Base-by-base conservation (phyloP, 805 yeast species). In the Ogataea haglerorum region DNA sequence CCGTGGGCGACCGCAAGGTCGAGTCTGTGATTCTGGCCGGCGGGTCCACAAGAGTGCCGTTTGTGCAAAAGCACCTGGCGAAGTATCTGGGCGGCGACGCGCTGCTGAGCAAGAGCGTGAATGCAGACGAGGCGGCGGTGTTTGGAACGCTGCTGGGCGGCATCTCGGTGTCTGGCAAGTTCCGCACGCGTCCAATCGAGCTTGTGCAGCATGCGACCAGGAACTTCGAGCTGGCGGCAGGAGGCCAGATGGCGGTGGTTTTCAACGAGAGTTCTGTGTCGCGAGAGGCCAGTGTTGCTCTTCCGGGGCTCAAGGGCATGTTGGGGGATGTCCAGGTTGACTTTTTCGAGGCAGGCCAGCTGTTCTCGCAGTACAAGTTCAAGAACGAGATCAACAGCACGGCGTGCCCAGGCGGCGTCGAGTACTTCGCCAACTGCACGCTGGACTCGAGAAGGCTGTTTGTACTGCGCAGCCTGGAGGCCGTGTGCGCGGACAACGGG, bases 111-210 rank as follows among this genome's bases (percentile, higher is more conserved):
- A 88, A 82, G 61, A 86, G 82, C 37, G 95, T 93, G 32, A 93
- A 93, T 62, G 93, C 99, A 0, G 99, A 93, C 63, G 99, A 93
- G 67, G 81, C 97, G 32, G 87, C 87, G 38, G 96, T 87, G 10
- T 72, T 86, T 53, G 99, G 99, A 36, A 78, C 95, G 2, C 79
- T 96, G n/a, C 67, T 85, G 27, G 75, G 89, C 49, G 98, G 93
- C 15, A 83, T 88, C 29, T 71, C 78, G 34, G 67, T 87, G 27
- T 78, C 88, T n/a, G 73, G 78, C 28, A 73, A 80, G 53, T 82
- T 80, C 60, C 77, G 80, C 50, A 72, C 85, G 6, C 77, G 77
- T 51, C 78, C 77, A 30, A 72, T 87, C 35, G 64, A 68, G 17
- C 69, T 87, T 3, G 55, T 73, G 23, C 95, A 86, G 41, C 73